A percentile compares a stretch with the other conserved stretches of the same genome.
Evolutionary conservation across 2,329 filamentous ascomycete genomes (phyloP).

Genomic region (Aspergillus sp.): DNA sequence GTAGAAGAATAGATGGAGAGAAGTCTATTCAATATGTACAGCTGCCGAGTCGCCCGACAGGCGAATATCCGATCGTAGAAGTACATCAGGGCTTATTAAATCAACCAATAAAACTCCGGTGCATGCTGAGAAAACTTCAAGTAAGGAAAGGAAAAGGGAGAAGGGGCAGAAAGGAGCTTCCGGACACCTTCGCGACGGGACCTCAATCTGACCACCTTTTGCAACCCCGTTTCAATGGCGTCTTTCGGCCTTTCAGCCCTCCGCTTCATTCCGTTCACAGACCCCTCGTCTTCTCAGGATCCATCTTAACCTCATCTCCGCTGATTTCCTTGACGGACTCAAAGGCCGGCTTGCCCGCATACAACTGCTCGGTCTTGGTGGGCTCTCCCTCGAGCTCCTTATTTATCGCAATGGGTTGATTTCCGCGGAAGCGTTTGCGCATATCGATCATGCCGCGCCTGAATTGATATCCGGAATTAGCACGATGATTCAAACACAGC

Average conservation of each 20-base stretch:
- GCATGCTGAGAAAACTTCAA: slow-evolving; percentile 16
- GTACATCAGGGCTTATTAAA: background rate
- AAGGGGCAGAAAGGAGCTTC: background rate
- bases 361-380: slow-evolving; percentile 64
- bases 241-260: too few relatives aligned
- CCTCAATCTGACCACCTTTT: background rate
- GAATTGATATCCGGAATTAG: background rate
- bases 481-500: background rate
- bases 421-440: slow-evolving; percentile 96
- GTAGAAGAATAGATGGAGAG: background rate
- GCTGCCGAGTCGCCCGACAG: slow-evolving; percentile 3
- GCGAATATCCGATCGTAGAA: slow-evolving; percentile 4
- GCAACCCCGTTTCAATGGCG: too few relatives aligned
- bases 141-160: background rate
- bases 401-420: slow-evolving; percentile 75
- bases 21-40: slow-evolving; percentile 12
- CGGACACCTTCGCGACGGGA: background rate
- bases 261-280: slow-evolving; percentile 27
- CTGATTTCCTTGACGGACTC: slow-evolving; percentile 64
- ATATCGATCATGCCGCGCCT: slow-evolving; percentile 91
- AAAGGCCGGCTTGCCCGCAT: slow-evolving; percentile 74
- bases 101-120: slow-evolving; percentile 15
- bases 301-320: slow-evolving; percentile 61
- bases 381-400: slow-evolving; percentile 58
- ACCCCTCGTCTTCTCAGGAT: slow-evolving; percentile 49